Evolutionary conservation across 1,139 yeast species (phyloP), one percentile per base, ranked within the genome.

Genomic region (Sugiyamaella xylanicola): DNA sequence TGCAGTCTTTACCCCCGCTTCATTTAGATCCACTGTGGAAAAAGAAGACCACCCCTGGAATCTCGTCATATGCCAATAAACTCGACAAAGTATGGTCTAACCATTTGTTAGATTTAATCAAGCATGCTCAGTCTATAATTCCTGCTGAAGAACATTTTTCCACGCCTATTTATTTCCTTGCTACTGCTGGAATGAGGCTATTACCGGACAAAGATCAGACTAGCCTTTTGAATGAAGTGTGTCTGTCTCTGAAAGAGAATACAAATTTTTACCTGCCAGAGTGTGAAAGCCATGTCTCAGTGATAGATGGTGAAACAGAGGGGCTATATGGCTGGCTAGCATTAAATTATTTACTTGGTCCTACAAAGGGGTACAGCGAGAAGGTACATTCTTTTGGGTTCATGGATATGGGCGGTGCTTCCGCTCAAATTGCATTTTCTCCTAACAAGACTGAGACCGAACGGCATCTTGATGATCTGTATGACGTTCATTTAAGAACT

Each of bases 241-340:
- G 95, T 65, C 56, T 67, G 7, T 82, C 83, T 58, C 71, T 87
- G 51, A 71, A 72, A 48, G 60, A 65, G 9, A 76, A 82, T 45
- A 79, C 87, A 1, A 77, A 79, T 47, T 86, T 86, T 63, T 84
- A 74, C 62, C 62, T 87, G 8, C 82, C 83, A 2, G 77, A 75
- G 52, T 73, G 77, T 58, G 62, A 53, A 1, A 50, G 65, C n/a
- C 91, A 87, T 67, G 77, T 87, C 19, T 81, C 82, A 58, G 81
- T 86, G 2, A 82, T 87, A 27, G 85, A 84, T 61, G 95, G 95
- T 0, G 91, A 86, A 63, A 75, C 80, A 1, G 95, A 87, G 70
- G 95, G 93, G 0, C 63, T 87, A n/a, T 87, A 84, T 62, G 90
- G 91, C 1, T 87, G 95, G 95, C 72, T 87, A n/a, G 81, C 90